These are phyloP conservation scores for Russula vinacea DNA, from an alignment of 768 basidiomycete genomes.

Conservation along the genomic window DNA sequence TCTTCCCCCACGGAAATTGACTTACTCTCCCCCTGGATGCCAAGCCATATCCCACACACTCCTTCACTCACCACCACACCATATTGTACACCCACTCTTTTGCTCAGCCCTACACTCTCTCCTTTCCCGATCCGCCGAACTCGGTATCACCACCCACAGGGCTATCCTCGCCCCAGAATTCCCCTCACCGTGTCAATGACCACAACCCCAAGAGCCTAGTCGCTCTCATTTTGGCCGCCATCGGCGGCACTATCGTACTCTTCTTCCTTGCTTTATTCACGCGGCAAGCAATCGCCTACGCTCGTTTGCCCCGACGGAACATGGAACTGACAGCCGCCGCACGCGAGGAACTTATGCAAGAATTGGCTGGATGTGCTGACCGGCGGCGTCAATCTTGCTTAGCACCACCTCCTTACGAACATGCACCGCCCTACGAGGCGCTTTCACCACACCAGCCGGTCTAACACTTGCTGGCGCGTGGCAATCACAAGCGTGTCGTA, in stretches of 20 bases:
- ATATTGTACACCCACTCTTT: not conserved
- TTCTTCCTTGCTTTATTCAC: conserved; percentile 39
- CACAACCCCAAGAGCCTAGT: conserved; percentile 28
- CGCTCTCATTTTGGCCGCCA: conserved; percentile 45
- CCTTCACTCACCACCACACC: not conserved
- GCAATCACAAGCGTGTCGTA: not conserved
- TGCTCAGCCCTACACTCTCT: not conserved
- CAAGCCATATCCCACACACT: not conserved
- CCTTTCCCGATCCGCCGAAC: not conserved
- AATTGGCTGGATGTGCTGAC: conserved; percentile 48
- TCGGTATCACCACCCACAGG: not conserved
- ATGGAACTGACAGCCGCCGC: conserved; percentile 42
- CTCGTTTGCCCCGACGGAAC: conserved; percentile 45
- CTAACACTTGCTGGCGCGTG: not conserved
- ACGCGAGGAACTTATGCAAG: conserved; percentile 48
- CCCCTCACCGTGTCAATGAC: conserved; percentile 3
- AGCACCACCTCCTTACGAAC: conserved; percentile 52
- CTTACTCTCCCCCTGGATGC: not conserved
- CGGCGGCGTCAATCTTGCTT: conserved; percentile 28
- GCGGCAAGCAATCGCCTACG: conserved; percentile 46
- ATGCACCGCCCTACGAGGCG: conserved; percentile 48
- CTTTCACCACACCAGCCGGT: conserved; percentile 7
- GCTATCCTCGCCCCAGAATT: conserved; percentile 7
- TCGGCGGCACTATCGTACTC: conserved; percentile 44
- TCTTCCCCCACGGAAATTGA: not conserved